Percentiles rank a stretch among this genome's conserved stretches.
Conservation (phyloP, 345 rosid genomes). For the sweet orange (Citrus sinensis) region DNA sequence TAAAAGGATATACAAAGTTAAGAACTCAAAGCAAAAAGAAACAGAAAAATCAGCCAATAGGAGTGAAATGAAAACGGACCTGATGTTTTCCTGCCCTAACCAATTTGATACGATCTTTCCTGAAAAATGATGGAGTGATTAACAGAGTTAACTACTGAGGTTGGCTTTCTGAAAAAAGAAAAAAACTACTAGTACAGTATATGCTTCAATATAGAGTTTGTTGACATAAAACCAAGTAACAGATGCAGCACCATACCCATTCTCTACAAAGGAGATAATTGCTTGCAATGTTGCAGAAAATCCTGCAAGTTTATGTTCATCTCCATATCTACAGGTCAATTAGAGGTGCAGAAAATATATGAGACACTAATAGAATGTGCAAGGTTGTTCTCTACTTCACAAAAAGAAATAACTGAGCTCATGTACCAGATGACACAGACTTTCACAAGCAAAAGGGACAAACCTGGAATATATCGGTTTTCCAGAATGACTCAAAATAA, state of each 20-base stretch:
- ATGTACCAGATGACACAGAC: background rate
- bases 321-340: constrained; percentile 73
- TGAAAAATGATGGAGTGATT: constrained; percentile 27
- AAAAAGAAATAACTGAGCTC: background rate
- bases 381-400: background rate
- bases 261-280: constrained; percentile 96
- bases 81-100: constrained; percentile 92
- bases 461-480: constrained; percentile 99
- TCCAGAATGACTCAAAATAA: constrained; percentile 93
- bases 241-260: constrained; percentile 48
- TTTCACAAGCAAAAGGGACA: constrained; percentile 3
- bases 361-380: background rate
- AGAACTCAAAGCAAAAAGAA: background rate
- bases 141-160: constrained; percentile 14
- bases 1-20: background rate
- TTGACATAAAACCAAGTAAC: constrained; percentile 13
- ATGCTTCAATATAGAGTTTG: background rate
- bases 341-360: constrained; percentile 1
- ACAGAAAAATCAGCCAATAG: background rate
- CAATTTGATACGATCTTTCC: constrained; percentile 78
- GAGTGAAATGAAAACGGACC: constrained; percentile 39
- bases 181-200: background rate
- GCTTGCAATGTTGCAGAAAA: constrained; percentile 99
- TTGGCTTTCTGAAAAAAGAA: background rate
- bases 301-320: constrained; percentile 97